Conservation (phyloP, 805 yeast genomes). For the Kodamaea jinghongensis region DNA sequence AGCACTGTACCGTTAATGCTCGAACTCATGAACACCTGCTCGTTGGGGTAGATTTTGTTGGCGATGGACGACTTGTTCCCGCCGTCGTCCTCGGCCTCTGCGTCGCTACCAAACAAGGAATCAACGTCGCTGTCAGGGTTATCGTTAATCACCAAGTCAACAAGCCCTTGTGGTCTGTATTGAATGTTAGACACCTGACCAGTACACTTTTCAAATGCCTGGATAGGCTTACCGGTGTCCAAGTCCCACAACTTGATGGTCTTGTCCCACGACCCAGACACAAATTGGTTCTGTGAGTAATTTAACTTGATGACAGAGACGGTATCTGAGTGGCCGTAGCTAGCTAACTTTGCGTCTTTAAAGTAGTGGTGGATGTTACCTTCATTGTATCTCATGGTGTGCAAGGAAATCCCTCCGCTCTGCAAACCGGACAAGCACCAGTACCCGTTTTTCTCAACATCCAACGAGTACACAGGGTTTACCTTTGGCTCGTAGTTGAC, state of each 20-base stretch:
- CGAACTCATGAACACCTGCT: conserved; percentile 68
- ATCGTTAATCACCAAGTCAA: conserved; percentile 35
- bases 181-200: conserved; percentile 81
- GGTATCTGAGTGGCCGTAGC: conserved; percentile 61
- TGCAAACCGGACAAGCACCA: conserved; percentile 84
- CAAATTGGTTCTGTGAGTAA: conserved; percentile 55
- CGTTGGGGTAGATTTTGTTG: conserved; percentile 27
- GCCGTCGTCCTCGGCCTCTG: conserved; percentile 17
- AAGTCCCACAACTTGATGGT: conserved; percentile 81
- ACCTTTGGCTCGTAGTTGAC: conserved; percentile 54
- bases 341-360: conserved; percentile 33
- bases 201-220: conserved; percentile 52
- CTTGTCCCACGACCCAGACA: conserved; percentile 93
- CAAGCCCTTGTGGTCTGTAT: conserved; percentile 60
- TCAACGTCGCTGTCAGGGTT: conserved; percentile 23
- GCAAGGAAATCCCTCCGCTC: conserved; percentile 83
- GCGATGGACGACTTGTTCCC: conserved; percentile 5
- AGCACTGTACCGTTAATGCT: conserved; percentile 78
- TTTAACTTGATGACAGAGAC: conserved; percentile 71
- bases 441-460: conserved; percentile 74
- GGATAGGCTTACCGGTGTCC: conserved; percentile 57
- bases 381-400: conserved; percentile 78
- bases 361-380: conserved; percentile 80
- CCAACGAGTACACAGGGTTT: conserved; percentile 87
- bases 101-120: conserved; percentile 48